Base-by-base conservation (phyloP, 495 filamentous ascomycete species). In the Xylaria bambusicola region DNA sequence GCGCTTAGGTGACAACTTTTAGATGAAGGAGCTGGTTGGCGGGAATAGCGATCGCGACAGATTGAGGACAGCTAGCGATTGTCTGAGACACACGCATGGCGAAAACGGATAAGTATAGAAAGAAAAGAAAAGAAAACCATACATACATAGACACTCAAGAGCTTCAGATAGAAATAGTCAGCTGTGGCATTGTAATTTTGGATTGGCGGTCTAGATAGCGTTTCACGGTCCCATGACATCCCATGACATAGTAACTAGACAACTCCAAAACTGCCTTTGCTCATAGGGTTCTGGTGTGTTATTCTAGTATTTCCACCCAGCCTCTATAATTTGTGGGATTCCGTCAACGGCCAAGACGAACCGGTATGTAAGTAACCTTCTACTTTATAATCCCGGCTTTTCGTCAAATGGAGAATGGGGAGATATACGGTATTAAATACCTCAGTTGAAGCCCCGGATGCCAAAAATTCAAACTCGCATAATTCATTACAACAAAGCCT, bases 1-100 rank as follows among this genome's bases (percentile, higher is more conserved):
- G 66, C 60, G 63, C 21, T 57, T 80, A 42, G 71, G 75, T 13
- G 51, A 50, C 1, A 35, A 54, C 53, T 66, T 69, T 6, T 69
- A 48, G 33, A 35, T 7, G n/a, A 20, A 21, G 26, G 49, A 33
- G 24, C 7, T 7, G 52, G 15, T n/a, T n/a, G 24, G 41, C 53
- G 17, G 9, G 18, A 3, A 17, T 24, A 6, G 9, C 5, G 27
- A 24, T 23, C 15, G 3, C 41, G 45, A 18, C 8, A 26, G 35
- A 44, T 7, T 6, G 27, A 51, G 46, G 18, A 51, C 9, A 29
- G 33, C n/a, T n/a, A n/a, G n/a, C n/a, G n/a, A 42, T n/a, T 36
- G 55, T 21, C 20, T 23, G 24, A 33, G 53, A 38, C 6, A 47
- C 38, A 18, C 33, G 24, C 35, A 41, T 27, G 1, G 8, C n/a